Base-by-base conservation (phyloP, 2,329 filamentous ascomycete species). In the Paraphaeosphaeria sporulosa region DNA sequence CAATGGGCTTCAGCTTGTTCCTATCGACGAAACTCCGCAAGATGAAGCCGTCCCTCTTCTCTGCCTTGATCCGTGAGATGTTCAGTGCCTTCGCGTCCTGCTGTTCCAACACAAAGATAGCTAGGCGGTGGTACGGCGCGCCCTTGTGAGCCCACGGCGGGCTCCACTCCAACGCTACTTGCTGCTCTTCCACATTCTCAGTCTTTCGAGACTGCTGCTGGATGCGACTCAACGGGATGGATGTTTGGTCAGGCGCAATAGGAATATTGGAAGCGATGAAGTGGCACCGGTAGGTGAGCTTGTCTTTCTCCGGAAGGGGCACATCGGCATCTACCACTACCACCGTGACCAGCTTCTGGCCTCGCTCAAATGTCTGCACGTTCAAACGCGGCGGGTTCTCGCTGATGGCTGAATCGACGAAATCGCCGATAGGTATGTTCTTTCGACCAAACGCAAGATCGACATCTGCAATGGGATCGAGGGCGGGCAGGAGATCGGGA, bases 301-400 rank as follows among this genome's bases (percentile, higher is more conserved):
- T 81, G 77, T 99, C 91, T 21, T 81, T 85, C 62, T 90, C 89
- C 5, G 90, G 78, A 66, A 94, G 87, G 56, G 95, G 95, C 0
- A 98, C 93, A 80, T 99, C 95, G 1, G 93, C 85, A 80, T 99
- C 94, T 63, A 98, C 84, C 53, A 98, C 90, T 1, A 89, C 91
- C 42, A 99, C 85, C 10, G 91, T 93, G 68, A 97, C 88, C 32
- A 97, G 85, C 70, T 93, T 90, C 77, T 92, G 85, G 64, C 93
- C 93, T 56, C 86, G 84, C 73, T 94, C 88, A 75, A 97, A 99
- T 38, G 91, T 86, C 78, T 97, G 94, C 19, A 98, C 89, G 59
- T 88, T 89, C 64, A 99, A 84, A 27, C 88, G 89, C 1, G 93
- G 91, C 1, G 90, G 82, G 21, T 84, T 82, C 76, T 94, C 91